A percentile compares a stretch with the other conserved stretches of the same genome.
Conservation (phyloP, 768 basidiomycete species). For the Leccinum imitatum region DNA sequence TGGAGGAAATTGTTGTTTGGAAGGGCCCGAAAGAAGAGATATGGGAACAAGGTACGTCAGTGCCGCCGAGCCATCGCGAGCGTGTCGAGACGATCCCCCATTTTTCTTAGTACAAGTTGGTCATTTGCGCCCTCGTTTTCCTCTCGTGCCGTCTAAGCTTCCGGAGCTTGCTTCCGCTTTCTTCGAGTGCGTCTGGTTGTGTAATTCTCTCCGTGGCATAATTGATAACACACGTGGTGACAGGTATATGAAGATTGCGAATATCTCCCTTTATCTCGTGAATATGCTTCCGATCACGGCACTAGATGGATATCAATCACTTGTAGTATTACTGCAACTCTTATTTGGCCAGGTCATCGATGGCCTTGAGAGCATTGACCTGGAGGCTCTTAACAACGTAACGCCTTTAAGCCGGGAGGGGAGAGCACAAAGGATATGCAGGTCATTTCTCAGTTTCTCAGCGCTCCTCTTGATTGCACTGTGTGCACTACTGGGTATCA, state of each 20-base stretch:
- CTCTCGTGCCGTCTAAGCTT: conserved; percentile 28
- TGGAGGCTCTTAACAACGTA: conserved; percentile 18
- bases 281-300: conserved; percentile 74
- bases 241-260: conserved; percentile 64
- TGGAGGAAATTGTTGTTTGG: conserved; percentile 60
- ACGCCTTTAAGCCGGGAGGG: conserved; percentile 7
- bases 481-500: conserved; percentile 21
- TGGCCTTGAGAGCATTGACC: conserved; percentile 15
- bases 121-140: conserved; percentile 40
- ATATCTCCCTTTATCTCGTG: conserved; percentile 79
- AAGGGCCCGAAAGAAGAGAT: conserved; percentile 67
- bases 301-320: conserved; percentile 69
- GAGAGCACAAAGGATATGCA: conserved; percentile 16
- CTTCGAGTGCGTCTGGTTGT: conserved; percentile 50
- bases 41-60: conserved; percentile 58
- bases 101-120: conserved; percentile 50
- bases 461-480: conserved; percentile 23
- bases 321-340: conserved; percentile 37
- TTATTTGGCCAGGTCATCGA: conserved; percentile 4
- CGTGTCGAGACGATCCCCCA: not conserved
- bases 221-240: not conserved
- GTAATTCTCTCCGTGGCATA: not conserved
- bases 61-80: not conserved
- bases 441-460: conserved; percentile 16
- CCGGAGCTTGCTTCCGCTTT: conserved; percentile 33